Base-by-base conservation (phyloP, 768 basidiomycete genomes). In the Kwoniella sp. region DNA sequence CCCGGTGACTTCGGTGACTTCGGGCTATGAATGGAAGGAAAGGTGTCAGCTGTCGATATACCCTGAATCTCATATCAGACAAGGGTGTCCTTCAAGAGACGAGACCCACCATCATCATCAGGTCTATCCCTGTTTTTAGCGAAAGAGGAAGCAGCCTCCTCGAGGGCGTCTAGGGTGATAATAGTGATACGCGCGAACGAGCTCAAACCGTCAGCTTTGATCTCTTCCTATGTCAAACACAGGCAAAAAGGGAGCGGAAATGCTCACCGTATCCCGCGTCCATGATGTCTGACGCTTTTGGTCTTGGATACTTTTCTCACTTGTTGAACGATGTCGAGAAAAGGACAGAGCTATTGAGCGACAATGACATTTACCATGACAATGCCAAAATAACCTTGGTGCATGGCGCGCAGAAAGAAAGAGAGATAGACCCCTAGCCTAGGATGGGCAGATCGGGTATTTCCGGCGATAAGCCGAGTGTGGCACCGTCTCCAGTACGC, bases 1-100 rank as follows among this genome's bases (percentile, higher is more conserved):
- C 72, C 37, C 64, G 61, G 41, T 87, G 87, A 59, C 83, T 83
- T 29, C 85, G 66, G 50, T 76, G 75, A 30, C 70, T 59, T 51
- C 73, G 68, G 25, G 60, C 71, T 72, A 51, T 12, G 48, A n/a
- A n/a, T n/a, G n/a, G n/a, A n/a, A n/a, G n/a, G 7, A 20, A 7
- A 45, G 13, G 30, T n/a, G 31, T 61, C 45, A 66, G 59, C 56
- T 55, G 15, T 34, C n/a, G n/a, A n/a, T n/a, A n/a, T n/a, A n/a
- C n/a, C n/a, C n/a, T n/a, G n/a, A n/a, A n/a, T n/a, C n/a, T n/a
- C n/a, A n/a, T n/a, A n/a, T n/a, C n/a, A n/a, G n/a, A n/a, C n/a
- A n/a, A n/a, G n/a, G n/a, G n/a, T n/a, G n/a, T n/a, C n/a, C n/a
- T n/a, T n/a, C n/a, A n/a, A n/a, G n/a, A n/a, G n/a, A n/a, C n/a